Conservation (phyloP, 2,329 filamentous ascomycete genomes). For the Monosporascus ibericus region DNA sequence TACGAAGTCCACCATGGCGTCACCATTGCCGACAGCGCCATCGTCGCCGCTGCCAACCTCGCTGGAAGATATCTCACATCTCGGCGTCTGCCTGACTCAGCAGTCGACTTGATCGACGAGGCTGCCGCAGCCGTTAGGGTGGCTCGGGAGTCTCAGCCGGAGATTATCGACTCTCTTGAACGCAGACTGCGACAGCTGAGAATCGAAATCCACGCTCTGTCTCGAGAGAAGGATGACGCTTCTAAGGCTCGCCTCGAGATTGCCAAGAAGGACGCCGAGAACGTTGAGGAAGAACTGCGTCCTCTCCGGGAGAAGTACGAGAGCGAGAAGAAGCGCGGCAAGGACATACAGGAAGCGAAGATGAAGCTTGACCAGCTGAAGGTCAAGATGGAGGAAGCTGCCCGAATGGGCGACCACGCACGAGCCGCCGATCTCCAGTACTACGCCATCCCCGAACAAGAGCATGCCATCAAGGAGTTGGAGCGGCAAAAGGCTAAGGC, state of each 20-base stretch:
- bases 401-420: conserved; percentile 74
- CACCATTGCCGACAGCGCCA: conserved; percentile 87
- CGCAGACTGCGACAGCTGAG: conserved; percentile 83
- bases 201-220: conserved; percentile 94
- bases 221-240: conserved; percentile 90
- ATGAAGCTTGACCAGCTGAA: conserved; percentile 88
- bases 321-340: conserved; percentile 83
- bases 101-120: conserved; percentile 93
- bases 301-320: conserved; percentile 95
- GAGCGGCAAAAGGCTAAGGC: conserved; percentile 78
- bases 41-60: conserved; percentile 85
- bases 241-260: conserved; percentile 76
- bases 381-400: conserved; percentile 90
- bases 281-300: conserved; percentile 86
- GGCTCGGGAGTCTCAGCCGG: conserved; percentile 90
- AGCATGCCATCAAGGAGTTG: conserved; percentile 70
- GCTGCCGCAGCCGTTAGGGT: conserved; percentile 95
- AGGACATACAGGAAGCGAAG: conserved; percentile 89
- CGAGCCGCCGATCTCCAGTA: conserved; percentile 93
- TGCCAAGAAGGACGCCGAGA: conserved; percentile 85
- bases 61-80: conserved; percentile 90
- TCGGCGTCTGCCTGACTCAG: conserved; percentile 87
- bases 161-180: conserved; percentile 91
- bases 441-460: conserved; percentile 92
- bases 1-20: conserved; percentile 99